A percentile compares a stretch with the other conserved stretches of the same genome.
Conservation (phyloP, 148 eudicot species). For the Rhododendron williamsianum region DNA sequence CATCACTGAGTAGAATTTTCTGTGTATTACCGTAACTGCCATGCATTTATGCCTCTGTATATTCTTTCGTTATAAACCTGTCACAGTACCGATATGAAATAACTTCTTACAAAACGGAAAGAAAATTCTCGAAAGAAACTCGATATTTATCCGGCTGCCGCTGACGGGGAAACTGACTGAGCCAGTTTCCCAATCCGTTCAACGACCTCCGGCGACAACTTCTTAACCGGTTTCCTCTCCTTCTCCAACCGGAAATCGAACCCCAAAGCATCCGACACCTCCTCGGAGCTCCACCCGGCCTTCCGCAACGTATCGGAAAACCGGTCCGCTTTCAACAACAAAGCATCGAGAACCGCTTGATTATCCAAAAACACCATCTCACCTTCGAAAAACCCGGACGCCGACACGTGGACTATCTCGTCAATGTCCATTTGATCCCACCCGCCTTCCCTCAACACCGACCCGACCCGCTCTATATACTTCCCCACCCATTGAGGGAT, state of each 20-base stretch:
- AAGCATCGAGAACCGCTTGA: constrained; percentile 71
- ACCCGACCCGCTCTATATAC: constrained; percentile 64
- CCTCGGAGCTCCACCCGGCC: constrained; percentile 96
- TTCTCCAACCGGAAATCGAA: constrained; percentile 64
- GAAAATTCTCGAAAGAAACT: constrained; percentile 21
- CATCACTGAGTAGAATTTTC: no score
- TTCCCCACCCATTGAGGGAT: constrained; percentile 65
- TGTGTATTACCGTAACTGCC: no score
- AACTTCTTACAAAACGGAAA: background rate
- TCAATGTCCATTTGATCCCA: constrained; percentile 80
- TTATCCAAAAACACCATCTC: constrained; percentile 74
- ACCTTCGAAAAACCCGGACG: constrained; percentile 71
- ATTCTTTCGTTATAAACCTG: background rate
- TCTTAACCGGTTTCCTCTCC: constrained; percentile 51
- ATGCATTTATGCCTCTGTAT: background rate
- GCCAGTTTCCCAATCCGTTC: constrained; percentile 67
- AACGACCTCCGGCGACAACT: constrained; percentile 67
- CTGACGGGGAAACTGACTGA: constrained; percentile 54
- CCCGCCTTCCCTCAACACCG: constrained; percentile 71
- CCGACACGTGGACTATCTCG: constrained; percentile 72
- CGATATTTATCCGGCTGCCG: constrained; percentile 9
- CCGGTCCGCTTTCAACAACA: constrained; percentile 69
- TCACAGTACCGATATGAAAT: background rate
- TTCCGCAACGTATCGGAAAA: constrained; percentile 65
- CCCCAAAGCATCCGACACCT: constrained; percentile 78